Percentiles rank a stretch among this genome's conserved stretches.
phyloP scores from a whole-genome alignment of 306 rosid genomes.

The Cicer bijugum region DNA sequence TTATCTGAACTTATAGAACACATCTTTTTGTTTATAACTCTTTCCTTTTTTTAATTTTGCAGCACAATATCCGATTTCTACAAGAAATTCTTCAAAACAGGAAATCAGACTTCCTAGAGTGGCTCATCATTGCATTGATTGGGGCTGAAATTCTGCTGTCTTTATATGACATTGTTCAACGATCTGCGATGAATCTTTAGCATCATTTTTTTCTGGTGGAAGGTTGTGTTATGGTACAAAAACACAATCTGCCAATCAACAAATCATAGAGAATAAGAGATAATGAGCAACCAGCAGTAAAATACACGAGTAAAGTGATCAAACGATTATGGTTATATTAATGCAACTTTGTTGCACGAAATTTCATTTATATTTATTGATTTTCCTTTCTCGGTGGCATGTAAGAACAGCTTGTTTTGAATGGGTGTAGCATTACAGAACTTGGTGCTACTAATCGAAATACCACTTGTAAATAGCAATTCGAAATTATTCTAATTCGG shows the following conservation, averaged over 20 bases:
- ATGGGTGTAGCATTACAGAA: slow-evolving; percentile 6
- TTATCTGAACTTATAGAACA: not conserved
- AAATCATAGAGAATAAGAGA: not conserved
- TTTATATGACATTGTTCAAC: slow-evolving; percentile 77
- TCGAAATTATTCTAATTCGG: slow-evolving; percentile 17
- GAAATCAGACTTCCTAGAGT: slow-evolving; percentile 92
- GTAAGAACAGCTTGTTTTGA: not conserved
- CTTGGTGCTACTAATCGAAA: slow-evolving; percentile 13
- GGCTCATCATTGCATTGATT: slow-evolving; percentile 93
- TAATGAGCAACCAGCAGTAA: not conserved
- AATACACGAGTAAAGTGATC: not conserved
- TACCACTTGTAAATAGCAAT: slow-evolving; percentile 40
- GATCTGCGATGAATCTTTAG: slow-evolving; percentile 70
- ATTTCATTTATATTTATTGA: slow-evolving; percentile 1
- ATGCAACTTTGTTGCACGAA: not conserved
- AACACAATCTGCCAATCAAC: not conserved
- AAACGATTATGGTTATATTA: not conserved
- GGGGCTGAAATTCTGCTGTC: slow-evolving; percentile 94
- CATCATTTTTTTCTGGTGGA: slow-evolving; percentile 24
- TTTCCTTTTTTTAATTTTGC: slow-evolving; percentile 38
- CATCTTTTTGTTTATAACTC: not conserved
- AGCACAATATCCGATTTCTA: slow-evolving; percentile 96
- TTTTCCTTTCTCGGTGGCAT: slow-evolving; percentile 13
- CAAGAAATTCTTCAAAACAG: slow-evolving; percentile 97
- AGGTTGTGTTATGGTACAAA: slow-evolving; percentile 2